phyloP scores from a whole-genome alignment of 1,284 basidiomycete species.

The Austroboletus novae-zelandiae region DNA sequence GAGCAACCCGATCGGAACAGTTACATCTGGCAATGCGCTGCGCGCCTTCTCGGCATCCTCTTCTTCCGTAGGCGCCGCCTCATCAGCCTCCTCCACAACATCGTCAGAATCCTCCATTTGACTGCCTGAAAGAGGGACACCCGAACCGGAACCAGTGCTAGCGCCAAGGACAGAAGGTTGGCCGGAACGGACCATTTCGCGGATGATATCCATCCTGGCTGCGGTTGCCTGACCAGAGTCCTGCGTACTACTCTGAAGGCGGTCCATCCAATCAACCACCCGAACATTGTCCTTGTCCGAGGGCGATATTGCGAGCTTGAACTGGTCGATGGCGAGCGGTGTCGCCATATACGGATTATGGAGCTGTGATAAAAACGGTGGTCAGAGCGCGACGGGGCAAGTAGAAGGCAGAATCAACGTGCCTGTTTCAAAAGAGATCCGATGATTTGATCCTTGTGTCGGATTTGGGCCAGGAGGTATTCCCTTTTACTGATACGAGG shows the following conservation, averaged over 20 bases:
- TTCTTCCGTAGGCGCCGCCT: constrained; percentile 23
- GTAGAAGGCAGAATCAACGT: constrained; percentile 15
- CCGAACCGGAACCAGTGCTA: background rate
- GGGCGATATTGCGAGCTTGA: constrained; percentile 69
- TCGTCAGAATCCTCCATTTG: constrained; percentile 14
- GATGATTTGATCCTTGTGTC: constrained; percentile 80
- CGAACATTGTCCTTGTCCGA: constrained; percentile 65
- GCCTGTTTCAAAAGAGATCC: constrained; percentile 79
- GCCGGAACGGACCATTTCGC: constrained; percentile 26
- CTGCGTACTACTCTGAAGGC: constrained; percentile 40
- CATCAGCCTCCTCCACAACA: constrained; percentile 27
- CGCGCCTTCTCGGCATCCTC: constrained; percentile 43
- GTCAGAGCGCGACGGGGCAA: constrained; percentile 4
- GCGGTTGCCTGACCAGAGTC: constrained; percentile 21
- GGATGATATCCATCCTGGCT: constrained; percentile 27
- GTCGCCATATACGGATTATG: constrained; percentile 78
- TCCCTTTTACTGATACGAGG: constrained; percentile 65
- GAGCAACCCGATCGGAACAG: constrained; percentile 71
- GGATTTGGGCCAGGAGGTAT: constrained; percentile 75
- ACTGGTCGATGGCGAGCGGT: constrained; percentile 72
- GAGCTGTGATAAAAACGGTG: constrained; percentile 41
- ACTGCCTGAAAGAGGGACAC: background rate
- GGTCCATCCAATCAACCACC: constrained; percentile 69
- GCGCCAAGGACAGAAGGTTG: constrained; percentile 15
- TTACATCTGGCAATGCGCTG: constrained; percentile 58